Percentiles rank a stretch among this genome's conserved stretches.
Conservation (phyloP, 306 rosid genomes). For the Albizia julibrissin region DNA sequence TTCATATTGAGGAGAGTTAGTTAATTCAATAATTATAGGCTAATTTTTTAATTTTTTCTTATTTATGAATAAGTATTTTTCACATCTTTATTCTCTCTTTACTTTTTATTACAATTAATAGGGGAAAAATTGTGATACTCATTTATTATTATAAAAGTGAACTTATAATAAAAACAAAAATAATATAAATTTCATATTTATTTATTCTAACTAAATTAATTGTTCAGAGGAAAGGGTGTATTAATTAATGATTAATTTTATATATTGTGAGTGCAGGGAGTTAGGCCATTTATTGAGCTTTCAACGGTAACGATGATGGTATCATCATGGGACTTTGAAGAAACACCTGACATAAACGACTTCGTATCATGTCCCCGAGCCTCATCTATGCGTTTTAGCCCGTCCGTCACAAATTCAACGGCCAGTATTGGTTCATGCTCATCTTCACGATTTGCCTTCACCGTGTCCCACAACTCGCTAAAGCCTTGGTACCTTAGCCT, state of each 20-base stretch:
- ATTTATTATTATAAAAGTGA: too few relatives aligned
- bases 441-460: conserved; percentile 78
- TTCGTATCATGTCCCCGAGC: conserved; percentile 52
- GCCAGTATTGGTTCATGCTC: conserved; percentile 61
- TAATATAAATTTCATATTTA: too few relatives aligned
- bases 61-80: too few relatives aligned
- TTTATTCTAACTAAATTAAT: too few relatives aligned
- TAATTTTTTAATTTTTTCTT: too few relatives aligned
- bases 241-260: not conserved
- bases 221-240: too few relatives aligned
- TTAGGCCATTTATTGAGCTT: conserved; percentile 68
- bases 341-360: conserved; percentile 53
- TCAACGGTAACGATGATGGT: conserved; percentile 58
- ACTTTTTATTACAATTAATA: too few relatives aligned
- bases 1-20: too few relatives aligned
- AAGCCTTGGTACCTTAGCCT: conserved; percentile 84
- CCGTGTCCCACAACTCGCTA: conserved; percentile 74
- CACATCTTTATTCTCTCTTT: too few relatives aligned
- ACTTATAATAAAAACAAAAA: too few relatives aligned
- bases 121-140: too few relatives aligned
- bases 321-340: conserved; percentile 68
- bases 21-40: too few relatives aligned
- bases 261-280: conserved; percentile 54
- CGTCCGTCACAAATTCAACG: conserved; percentile 41
- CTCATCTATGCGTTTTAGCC: conserved; percentile 60